phyloP scores from a whole-genome alignment of 257 asterid genomes.

The Solanum habrochaites region DNA sequence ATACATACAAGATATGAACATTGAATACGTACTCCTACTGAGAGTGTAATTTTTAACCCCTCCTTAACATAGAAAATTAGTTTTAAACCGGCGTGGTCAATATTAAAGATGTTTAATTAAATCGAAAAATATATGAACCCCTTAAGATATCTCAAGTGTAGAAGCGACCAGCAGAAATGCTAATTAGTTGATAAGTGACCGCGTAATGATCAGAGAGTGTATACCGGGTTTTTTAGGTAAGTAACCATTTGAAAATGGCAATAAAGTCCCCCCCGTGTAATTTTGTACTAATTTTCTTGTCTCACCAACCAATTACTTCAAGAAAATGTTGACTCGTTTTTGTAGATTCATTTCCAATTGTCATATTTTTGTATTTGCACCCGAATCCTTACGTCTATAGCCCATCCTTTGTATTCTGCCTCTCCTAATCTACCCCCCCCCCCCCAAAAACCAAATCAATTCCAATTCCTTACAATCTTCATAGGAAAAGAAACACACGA shows the following conservation, averaged over 20 bases:
- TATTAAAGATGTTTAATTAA: not conserved
- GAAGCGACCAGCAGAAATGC: not conserved
- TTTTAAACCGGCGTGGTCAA: no score
- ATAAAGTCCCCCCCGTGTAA: no score
- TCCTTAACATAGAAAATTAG: no score
- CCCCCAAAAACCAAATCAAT: not conserved
- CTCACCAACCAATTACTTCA: conserved; percentile 2
- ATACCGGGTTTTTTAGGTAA: no score
- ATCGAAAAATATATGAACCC: not conserved
- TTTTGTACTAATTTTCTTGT: not conserved
- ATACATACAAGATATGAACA: not conserved
- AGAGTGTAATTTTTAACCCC: no score
- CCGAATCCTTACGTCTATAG: conserved; percentile 6
- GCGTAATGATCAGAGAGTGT: no score
- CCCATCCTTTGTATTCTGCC: no score
- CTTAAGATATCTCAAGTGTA: not conserved
- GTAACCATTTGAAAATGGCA: not conserved
- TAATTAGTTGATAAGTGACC: not conserved
- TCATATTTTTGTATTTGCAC: not conserved
- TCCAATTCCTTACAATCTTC: not conserved
- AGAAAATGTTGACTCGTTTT: not conserved
- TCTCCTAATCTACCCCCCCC: not conserved
- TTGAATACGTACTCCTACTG: no score
- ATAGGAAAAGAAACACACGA: no score
- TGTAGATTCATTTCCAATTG: no score